Percentiles rank a stretch among this genome's conserved stretches.
phyloP scores from a whole-genome alignment of 225 moss, liverwort and hornwort species.

The Marchantia polymorpha region DNA sequence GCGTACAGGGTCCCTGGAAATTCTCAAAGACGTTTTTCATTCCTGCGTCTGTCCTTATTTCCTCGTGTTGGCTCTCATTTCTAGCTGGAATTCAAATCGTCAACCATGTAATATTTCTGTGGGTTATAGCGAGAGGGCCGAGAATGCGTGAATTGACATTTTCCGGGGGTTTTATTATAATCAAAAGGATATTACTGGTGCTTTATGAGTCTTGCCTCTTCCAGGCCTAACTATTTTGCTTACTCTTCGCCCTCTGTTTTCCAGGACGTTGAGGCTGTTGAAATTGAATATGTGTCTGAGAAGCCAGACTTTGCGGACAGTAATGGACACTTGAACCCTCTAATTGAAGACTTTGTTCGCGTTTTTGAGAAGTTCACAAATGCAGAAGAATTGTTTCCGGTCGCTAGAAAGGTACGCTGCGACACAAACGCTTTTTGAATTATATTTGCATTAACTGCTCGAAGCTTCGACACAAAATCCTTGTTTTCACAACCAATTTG shows the following conservation, averaged over 20 bases:
- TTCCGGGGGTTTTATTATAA: not conserved
- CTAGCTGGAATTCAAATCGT: not conserved
- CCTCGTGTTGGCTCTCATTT: too few species aligned
- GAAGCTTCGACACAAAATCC: too few species aligned
- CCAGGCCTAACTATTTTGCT: not conserved
- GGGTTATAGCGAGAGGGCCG: not conserved
- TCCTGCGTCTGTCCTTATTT: not conserved
- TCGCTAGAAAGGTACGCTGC: conserved; percentile 51
- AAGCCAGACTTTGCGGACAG: conserved; percentile 81
- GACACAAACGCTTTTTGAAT: not conserved
- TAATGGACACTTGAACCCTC: conserved; percentile 68
- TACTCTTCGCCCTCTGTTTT: not conserved
- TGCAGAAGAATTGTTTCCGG: conserved; percentile 78
- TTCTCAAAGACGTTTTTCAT: not conserved
- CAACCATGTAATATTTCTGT: not conserved
- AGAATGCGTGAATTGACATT: not conserved
- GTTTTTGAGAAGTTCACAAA: conserved; percentile 83
- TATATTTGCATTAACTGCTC: too few species aligned
- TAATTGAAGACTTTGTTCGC: conserved; percentile 80
- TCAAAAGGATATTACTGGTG: not conserved
- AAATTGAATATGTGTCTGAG: conserved; percentile 89
- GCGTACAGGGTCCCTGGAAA: not conserved
- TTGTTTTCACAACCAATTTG: not conserved
- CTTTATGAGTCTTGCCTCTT: not conserved
- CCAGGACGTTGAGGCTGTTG: conserved; percentile 72